Base-by-base conservation (phyloP, 345 rosid species). In the Populus euphratica region DNA sequence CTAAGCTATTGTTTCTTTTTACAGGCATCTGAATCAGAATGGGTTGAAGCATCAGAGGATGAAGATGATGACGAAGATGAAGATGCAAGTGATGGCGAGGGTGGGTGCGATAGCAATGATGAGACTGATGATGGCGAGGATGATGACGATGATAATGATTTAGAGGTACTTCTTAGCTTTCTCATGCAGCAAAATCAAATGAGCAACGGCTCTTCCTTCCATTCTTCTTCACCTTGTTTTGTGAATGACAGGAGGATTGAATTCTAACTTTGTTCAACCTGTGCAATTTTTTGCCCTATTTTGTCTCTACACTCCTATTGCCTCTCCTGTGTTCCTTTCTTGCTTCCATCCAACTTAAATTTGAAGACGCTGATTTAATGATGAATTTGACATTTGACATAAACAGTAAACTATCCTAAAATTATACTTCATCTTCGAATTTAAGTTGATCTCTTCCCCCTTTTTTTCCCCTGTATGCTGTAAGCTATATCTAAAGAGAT, bases 21-120 rank as follows among this genome's bases (percentile, higher is more conserved):
- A 13, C 69, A 95, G 99, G 92, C 97, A 73, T 87, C 96, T 81
- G 97, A 95, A 87, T 85, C 91, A 67, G 97, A 95, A 85, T 95
- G 99, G 98, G 79, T 93, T 47, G 96, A 91, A 78, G 92, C 87
- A 59, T 92, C 96, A 21, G 99, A 95, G 73, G 92, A 89, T 67
- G 99, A 94, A 41, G 92, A 90, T 74, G 97, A 85, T 23, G 96
- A 91, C n/a, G 97, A 88, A 0, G 91, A 87, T 63, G 93, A 85
- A 14, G 94, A 86, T 70, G 85, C 67, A 27, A 78, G 74, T 70
- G 92, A 87, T 5, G 94, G 89, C 20, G 95, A 88, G 36, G 83
- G 85, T 67, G 86, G 87, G 33, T 82, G 82, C 63, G 90, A 86
- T 79, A 85, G 86, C 71, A 79, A 83, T 67, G 91, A 82, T 81